Percentiles rank a stretch among this genome's conserved stretches.
Conservation (phyloP, 305 asterid genomes). For the Fraxinus albicans region DNA sequence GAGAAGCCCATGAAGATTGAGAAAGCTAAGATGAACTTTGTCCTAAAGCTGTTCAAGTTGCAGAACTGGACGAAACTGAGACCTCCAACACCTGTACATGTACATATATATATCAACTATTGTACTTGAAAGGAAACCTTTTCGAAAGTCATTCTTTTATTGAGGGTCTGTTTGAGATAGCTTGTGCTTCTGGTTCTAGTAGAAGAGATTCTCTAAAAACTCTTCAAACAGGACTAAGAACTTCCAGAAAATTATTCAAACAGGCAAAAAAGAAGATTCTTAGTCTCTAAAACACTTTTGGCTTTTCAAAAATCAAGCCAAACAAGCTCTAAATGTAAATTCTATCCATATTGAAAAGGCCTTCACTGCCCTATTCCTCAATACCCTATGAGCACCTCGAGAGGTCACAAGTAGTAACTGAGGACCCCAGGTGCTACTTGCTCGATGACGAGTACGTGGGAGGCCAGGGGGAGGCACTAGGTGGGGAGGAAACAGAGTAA, state of each 20-base stretch:
- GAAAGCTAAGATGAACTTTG: conserved; percentile 80
- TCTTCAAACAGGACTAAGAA: neutral
- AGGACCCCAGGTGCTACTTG: neutral
- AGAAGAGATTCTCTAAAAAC: neutral
- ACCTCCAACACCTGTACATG: conserved; percentile 73
- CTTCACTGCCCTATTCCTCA: neutral
- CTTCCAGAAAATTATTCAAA: too few species aligned
- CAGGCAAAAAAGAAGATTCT: too few species aligned
- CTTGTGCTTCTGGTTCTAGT: neutral
- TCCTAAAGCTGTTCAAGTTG: conserved; percentile 81
- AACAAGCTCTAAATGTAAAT: neutral
- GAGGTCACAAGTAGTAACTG: neutral
- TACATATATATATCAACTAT: neutral
- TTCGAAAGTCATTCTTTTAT: neutral
- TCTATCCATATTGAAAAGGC: neutral
- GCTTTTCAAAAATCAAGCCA: neutral
- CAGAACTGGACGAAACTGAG: conserved; percentile 82
- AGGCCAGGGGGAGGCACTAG: neutral
- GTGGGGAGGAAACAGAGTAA: neutral
- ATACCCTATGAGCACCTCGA: neutral
- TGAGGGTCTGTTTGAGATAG: neutral
- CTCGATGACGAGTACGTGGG: neutral
- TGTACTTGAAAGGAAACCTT: neutral
- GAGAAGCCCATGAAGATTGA: conserved; percentile 93
- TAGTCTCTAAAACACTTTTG: neutral